Evolutionary conservation across 2,329 filamentous ascomycete species (phyloP).

Genomic region (Myriosclerotinia duriaeana): DNA sequence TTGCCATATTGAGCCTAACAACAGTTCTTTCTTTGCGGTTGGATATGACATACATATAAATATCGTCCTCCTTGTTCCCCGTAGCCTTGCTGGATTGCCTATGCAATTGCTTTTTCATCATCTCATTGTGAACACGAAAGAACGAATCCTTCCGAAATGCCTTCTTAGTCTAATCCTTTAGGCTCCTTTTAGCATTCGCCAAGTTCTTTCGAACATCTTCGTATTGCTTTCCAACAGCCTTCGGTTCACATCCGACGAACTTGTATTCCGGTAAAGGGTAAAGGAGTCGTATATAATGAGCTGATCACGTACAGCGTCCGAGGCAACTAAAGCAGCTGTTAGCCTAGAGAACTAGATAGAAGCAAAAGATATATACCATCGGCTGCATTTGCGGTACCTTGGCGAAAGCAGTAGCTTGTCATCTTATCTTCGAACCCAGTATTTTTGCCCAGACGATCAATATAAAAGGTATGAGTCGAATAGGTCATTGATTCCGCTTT

Average conservation of each 20-base stretch:
- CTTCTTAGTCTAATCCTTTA: conserved; percentile 21
- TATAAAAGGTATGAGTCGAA: not conserved
- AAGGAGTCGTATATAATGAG: conserved; percentile 30
- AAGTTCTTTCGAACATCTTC: conserved; percentile 25
- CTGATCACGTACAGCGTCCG: conserved; percentile 28
- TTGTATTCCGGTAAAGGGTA: conserved; percentile 28
- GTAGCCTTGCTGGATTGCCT: conserved; percentile 17
- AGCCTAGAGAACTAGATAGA: too few species aligned
- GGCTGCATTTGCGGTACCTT: too few species aligned
- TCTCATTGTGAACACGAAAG: conserved; percentile 29
- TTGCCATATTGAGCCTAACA: too few species aligned
- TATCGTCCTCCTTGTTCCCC: conserved; percentile 20
- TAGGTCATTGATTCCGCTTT: conserved; percentile 30
- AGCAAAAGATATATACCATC: too few species aligned
- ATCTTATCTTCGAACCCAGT: too few species aligned
- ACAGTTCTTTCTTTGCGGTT: too few species aligned
- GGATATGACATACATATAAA: too few species aligned
- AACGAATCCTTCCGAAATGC: conserved; percentile 28
- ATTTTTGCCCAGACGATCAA: too few species aligned
- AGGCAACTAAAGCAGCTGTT: too few species aligned
- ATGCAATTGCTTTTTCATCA: conserved; percentile 30
- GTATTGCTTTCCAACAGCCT: conserved; percentile 22
- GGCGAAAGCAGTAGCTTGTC: too few species aligned
- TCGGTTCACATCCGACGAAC: conserved; percentile 26
- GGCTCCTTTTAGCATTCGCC: conserved; percentile 25